Conservation (phyloP, 257 asterid species). For the Jacaranda mimosifolia region DNA sequence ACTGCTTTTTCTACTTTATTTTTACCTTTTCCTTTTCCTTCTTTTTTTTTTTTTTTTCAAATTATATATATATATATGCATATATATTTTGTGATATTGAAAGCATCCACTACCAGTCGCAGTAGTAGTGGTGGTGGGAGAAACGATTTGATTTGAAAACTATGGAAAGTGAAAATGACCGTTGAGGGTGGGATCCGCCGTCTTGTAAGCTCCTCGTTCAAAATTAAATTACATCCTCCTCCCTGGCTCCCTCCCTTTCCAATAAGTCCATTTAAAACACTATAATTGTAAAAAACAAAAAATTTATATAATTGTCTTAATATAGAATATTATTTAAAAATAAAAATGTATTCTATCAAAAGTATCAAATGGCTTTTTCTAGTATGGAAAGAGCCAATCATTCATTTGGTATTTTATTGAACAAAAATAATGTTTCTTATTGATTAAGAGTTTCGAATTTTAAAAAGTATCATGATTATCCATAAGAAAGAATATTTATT, state of each 20-base stretch:
- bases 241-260: no score
- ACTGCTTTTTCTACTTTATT: not conserved
- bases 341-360: not conserved
- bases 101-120: not conserved
- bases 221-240: conserved; percentile 1
- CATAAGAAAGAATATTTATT: no score
- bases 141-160: conserved; percentile 19
- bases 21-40: not conserved
- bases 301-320: no score
- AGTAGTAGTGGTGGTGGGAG: not conserved
- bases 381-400: no score
- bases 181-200: conserved; percentile 36
- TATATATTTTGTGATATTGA: not conserved
- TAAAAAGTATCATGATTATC: no score
- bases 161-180: conserved; percentile 40
- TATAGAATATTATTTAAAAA: not conserved
- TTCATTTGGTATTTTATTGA: no score
- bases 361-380: no score
- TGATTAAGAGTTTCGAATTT: no score
- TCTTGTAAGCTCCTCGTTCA: conserved; percentile 14
- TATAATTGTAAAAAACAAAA: no score
- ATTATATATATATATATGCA: not conserved
- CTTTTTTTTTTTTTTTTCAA: not conserved
- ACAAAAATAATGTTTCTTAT: no score
- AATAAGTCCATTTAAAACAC: no score